These are phyloP conservation scores for Grosmannia clavigera DNA, from an alignment of 2,329 filamentous ascomycete species.

Conservation along the genomic window DNA sequence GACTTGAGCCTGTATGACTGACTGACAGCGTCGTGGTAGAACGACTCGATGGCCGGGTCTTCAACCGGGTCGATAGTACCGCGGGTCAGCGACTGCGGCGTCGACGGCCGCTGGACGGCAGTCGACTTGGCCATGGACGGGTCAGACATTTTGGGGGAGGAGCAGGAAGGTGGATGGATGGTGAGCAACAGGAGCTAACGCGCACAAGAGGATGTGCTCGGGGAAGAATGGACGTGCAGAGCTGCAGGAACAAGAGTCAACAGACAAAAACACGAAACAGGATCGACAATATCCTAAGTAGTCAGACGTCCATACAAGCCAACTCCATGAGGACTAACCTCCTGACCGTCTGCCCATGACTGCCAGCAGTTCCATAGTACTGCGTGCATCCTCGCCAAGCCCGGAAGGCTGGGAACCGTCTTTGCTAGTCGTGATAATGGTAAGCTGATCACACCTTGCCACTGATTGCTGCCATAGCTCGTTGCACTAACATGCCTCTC, in stretches of 20 bases:
- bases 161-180: not conserved
- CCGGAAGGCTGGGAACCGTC: too few species aligned
- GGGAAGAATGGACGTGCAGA: not conserved
- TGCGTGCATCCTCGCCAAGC: too few species aligned
- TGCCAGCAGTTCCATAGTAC: too few species aligned
- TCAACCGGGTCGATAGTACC: not conserved
- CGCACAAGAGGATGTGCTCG: not conserved
- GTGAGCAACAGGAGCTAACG: not conserved
- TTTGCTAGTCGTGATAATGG: too few species aligned
- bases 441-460: too few species aligned
- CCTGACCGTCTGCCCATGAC: too few species aligned
- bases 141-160: not conserved
- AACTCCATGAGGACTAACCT: too few species aligned
- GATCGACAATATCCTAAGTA: too few species aligned
- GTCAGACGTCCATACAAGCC: too few species aligned
- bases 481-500: too few species aligned
- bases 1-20: slow-evolving; percentile 10
- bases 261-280: not conserved
- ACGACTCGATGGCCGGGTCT: slow-evolving; percentile 1
- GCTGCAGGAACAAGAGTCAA: too few species aligned
- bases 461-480: too few species aligned
- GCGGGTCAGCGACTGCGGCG: not conserved
- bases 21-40: slow-evolving; percentile 7
- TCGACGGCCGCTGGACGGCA: not conserved
- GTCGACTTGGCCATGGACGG: not conserved